Base-by-base conservation (phyloP, 108 stramenopile genomes). In the Stephanodiscus triporus region DNA sequence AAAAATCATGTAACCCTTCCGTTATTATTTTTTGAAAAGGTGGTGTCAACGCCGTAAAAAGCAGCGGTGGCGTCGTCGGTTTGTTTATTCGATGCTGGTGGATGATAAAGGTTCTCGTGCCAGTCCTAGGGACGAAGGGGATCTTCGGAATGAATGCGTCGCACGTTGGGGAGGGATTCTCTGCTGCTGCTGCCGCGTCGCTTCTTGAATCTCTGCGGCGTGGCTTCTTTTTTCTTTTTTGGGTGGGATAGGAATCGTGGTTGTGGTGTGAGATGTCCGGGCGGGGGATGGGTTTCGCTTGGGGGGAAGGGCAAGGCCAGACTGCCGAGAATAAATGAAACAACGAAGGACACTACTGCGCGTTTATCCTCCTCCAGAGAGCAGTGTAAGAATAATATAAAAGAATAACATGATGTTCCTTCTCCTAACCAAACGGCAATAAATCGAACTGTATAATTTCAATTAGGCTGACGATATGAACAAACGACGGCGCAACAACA, bases 1-100 rank as follows among this genome's bases (percentile, higher is more conserved):
- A 40, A 61, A 61, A 61, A 61, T 61, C 60, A 61, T 61, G 60
- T 57, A 57, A 57, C 56, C 56, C 32, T 57, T 57, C 27, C 29
- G 56, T n/a, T n/a, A n/a, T n/a, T 16, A 4, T 11, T 30, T 57
- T 57, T 29, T n/a, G 30, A 57, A 29, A 57, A 27, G 6, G 27
- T 27, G 19, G 27, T 27, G 30, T 56, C 56, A 27, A 30, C 56
- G 56, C 56, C 27, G 8, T 29, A 4, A 2, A 45, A 14, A 16
- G 43, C 43, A 17, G 43, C 43, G 43, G 43, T 16, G 56, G 56
- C 10, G 9, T 27, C 27, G 26, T 22, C 23, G 53, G 56, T 16
- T 57, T 32, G 29, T 8, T 27, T 29, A 45, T 57, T 9, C 9
- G 17, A 11, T 26, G 27, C 29, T 17, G 23, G 20, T 6, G 27